Evolutionary conservation across 176 grass and related monocot species (phyloP).

Genomic region (Avena insularis): DNA sequence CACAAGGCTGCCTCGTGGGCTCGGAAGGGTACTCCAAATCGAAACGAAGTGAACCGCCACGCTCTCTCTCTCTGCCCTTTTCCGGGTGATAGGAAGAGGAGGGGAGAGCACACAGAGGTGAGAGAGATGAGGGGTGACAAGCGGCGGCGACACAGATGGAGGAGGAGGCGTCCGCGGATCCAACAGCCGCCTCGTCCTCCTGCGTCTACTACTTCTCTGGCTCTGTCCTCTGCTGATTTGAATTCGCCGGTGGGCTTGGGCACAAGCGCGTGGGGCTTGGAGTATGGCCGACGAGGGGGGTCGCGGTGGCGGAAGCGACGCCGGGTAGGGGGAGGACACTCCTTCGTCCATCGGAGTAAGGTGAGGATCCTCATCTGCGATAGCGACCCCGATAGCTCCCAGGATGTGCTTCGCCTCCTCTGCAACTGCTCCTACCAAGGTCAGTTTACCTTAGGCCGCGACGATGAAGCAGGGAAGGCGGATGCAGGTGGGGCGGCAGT

Average conservation of each 20-base stretch:
- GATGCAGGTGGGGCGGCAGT: too few relatives aligned
- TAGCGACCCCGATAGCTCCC: constrained; percentile 66
- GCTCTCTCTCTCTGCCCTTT: too few relatives aligned
- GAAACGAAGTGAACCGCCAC: too few relatives aligned
- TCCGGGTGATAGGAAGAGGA: too few relatives aligned
- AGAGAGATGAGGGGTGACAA: background rate
- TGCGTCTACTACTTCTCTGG: background rate
- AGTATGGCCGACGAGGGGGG: constrained; percentile 47
- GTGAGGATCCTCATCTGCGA: constrained; percentile 91
- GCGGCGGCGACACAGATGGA: constrained; percentile 22
- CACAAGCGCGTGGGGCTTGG: background rate
- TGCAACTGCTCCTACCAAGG: too few relatives aligned
- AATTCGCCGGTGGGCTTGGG: background rate
- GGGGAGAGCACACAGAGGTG: too few relatives aligned
- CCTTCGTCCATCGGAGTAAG: constrained; percentile 85
- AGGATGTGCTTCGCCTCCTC: constrained; percentile 26
- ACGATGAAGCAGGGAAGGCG: too few relatives aligned
- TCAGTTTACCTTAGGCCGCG: too few relatives aligned
- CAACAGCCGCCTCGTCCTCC: constrained; percentile 24
- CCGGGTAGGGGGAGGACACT: constrained; percentile 34
- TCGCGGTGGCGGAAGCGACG: constrained; percentile 33
- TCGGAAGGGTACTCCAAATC: too few relatives aligned
- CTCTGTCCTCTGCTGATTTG: constrained; percentile 36
- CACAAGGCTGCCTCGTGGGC: too few relatives aligned
- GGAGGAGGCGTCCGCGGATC: constrained; percentile 46